Evolutionary conservation across 2,329 filamentous ascomycete genomes (phyloP).

Genomic region (Teratosphaeria epicoccoides): DNA sequence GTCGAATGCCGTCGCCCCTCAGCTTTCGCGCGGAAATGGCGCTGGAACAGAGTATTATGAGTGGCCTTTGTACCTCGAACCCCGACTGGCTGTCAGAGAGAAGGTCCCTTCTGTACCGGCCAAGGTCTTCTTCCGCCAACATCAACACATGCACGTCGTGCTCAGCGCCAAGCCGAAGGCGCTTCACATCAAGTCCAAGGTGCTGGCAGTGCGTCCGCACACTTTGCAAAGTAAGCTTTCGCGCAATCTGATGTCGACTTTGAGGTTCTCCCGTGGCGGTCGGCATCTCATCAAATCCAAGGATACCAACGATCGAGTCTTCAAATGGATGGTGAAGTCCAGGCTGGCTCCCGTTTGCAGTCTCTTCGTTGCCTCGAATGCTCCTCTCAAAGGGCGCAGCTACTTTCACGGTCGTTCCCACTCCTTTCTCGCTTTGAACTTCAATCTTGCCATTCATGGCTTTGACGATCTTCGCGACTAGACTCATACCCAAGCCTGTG

Average conservation of each 20-base stretch:
- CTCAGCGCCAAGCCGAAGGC: conserved; percentile 1
- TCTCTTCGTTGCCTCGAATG: background rate
- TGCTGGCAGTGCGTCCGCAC: conserved; percentile 13
- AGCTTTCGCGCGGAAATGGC: conserved; percentile 15
- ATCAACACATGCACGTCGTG: conserved; percentile 13
- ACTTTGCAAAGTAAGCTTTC: conserved; percentile 6
- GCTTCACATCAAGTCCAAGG: conserved; percentile 8
- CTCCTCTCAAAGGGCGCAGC: conserved; percentile 7
- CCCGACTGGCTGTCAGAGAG: background rate
- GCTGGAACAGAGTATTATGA: conserved; percentile 18
- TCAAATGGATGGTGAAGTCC: background rate
- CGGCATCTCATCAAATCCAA: background rate
- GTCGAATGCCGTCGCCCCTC: background rate
- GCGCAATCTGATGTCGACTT: background rate
- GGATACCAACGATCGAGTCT: background rate
- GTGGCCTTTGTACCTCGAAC: conserved; percentile 7
- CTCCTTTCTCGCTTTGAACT: conserved; percentile 19
- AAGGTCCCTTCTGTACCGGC: conserved; percentile 3
- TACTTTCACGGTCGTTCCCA: conserved; percentile 13
- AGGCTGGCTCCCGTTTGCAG: background rate
- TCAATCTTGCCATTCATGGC: conserved; percentile 48
- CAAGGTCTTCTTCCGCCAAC: conserved; percentile 14
- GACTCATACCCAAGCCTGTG: conserved; percentile 54
- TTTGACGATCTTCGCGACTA: conserved; percentile 50
- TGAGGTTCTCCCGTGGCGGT: background rate